Base-by-base conservation (phyloP, 805 yeast genomes). In the Ogataea salicorniae region DNA sequence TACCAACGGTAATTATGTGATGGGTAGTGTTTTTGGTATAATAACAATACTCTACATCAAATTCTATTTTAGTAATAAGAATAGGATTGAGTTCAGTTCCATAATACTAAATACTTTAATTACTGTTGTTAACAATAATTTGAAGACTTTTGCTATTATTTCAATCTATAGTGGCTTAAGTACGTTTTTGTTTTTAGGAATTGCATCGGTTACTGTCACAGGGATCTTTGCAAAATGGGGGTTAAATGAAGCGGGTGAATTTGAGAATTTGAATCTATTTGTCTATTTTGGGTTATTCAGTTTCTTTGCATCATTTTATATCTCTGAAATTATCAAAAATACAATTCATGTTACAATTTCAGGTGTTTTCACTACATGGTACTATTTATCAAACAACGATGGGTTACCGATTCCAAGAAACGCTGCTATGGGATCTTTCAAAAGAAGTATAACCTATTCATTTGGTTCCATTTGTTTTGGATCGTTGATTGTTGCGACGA, bases 401-500 rank as follows among this genome's bases (percentile, higher is more conserved):
- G 31, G 31, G 11, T 26, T 26, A 22, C 73, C 73, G 46, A 79
- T 88, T 7, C 96, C 96, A 34, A 76, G 63, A 57, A 76, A 77
- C 72, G 91, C 95, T 6, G 91, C 92, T 1, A 66, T 80, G 43
- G 92, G 94, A 1, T 83, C 96, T 2, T 79, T 91, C 54, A 64
- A 56, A 31, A 76, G 96, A 55, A 87, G 95, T 1, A 65, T 87
- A 67, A 85, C 96, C 4, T 85, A 83, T 62, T 87, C 95, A 13
- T 84, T 90, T 58, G 97, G 98, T 2, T 86, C 96, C 2, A 83
- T 91, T 47, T 84, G 95, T 62, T 84, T 87, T 60, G 96, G 97
- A 0, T 65, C 70, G 4, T 70, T 90, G 52, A 75, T 90, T 52
- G 95, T 88, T 3, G 77, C 97, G 0, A 52, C 84, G 35, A 74